Conservation (phyloP, 148 eudicot species). For the Simmondsia chinensis region DNA sequence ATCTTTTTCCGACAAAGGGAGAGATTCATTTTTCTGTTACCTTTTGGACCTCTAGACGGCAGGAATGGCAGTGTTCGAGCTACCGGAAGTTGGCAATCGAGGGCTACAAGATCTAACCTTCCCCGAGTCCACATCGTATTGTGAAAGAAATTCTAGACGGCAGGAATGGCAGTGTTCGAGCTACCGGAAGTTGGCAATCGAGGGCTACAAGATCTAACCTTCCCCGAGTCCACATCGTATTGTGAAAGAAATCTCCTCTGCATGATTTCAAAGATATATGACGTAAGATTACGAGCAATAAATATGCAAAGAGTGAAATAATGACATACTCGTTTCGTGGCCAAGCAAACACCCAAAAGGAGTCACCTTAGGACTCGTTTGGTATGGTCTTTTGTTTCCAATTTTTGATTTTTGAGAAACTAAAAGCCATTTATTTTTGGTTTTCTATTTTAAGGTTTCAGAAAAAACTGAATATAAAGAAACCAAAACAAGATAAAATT, state of each 20-base stretch:
- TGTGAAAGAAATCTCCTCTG: conserved; percentile 26
- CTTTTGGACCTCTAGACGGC: conserved; percentile 21
- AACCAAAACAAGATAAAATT: no score
- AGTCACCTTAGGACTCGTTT: no score
- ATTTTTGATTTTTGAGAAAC: no score
- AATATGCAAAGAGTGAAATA: background rate
- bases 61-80: conserved; percentile 23
- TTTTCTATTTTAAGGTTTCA: no score
- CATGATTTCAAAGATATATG: background rate
- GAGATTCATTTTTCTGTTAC: no score
- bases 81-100: conserved; percentile 6
- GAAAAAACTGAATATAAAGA: no score
- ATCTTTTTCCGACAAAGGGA: no score
- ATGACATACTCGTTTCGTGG: no score
- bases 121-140: conserved; percentile 27
- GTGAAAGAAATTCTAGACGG: conserved; percentile 21
- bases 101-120: conserved; percentile 20
- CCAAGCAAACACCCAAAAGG: no score
- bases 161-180: conserved; percentile 23
- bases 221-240: conserved; percentile 27
- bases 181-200: conserved; percentile 8
- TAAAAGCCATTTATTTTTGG: no score
- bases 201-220: conserved; percentile 19
- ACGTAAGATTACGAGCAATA: background rate
- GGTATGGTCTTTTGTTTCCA: no score